Evolutionary conservation across 2,329 filamentous ascomycete species (phyloP).

Genomic region (Lecanicillium sp.): DNA sequence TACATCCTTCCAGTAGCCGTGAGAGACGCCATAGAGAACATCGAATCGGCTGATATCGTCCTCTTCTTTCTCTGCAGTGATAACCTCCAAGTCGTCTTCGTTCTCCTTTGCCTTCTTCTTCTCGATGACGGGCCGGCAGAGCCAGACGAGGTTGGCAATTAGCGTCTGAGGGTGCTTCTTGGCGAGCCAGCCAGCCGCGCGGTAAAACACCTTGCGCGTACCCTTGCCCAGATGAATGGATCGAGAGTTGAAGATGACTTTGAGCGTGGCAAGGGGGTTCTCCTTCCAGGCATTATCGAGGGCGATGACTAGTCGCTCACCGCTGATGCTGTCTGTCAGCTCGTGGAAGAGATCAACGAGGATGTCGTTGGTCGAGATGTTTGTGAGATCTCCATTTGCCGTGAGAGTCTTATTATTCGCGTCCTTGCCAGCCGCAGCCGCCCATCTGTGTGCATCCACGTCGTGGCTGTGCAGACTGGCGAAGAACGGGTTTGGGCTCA

Average conservation of each 20-base stretch:
- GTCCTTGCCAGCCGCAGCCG: background rate
- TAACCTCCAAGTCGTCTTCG: slow-evolving; percentile 30
- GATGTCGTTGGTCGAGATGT: slow-evolving; percentile 36
- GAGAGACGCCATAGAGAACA: slow-evolving; percentile 42
- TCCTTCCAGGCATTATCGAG: slow-evolving; percentile 44
- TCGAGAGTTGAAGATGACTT: slow-evolving; percentile 54
- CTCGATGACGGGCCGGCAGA: slow-evolving; percentile 48
- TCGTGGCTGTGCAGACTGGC: slow-evolving; percentile 22
- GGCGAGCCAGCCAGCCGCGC: slow-evolving; percentile 50
- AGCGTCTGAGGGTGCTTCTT: slow-evolving; percentile 49
- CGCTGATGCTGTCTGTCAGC: slow-evolving; percentile 36
- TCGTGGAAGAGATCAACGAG: slow-evolving; percentile 52
- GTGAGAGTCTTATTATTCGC: slow-evolving; percentile 44
- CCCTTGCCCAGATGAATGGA: slow-evolving; percentile 57
- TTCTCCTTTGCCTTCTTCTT: slow-evolving; percentile 41
- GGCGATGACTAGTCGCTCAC: slow-evolving; percentile 31
- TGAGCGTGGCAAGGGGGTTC: slow-evolving; percentile 44
- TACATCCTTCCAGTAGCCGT: slow-evolving; percentile 59
- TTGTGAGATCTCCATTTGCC: slow-evolving; percentile 44
- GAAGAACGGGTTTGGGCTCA: slow-evolving; percentile 27
- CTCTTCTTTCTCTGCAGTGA: slow-evolving; percentile 29
- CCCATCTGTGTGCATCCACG: slow-evolving; percentile 3
- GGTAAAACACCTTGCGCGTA: slow-evolving; percentile 42
- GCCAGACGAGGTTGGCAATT: slow-evolving; percentile 46
- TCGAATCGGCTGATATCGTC: slow-evolving; percentile 33